Evolutionary conservation across 768 basidiomycete genomes (phyloP).

Genomic region (Paxillus involutus): DNA sequence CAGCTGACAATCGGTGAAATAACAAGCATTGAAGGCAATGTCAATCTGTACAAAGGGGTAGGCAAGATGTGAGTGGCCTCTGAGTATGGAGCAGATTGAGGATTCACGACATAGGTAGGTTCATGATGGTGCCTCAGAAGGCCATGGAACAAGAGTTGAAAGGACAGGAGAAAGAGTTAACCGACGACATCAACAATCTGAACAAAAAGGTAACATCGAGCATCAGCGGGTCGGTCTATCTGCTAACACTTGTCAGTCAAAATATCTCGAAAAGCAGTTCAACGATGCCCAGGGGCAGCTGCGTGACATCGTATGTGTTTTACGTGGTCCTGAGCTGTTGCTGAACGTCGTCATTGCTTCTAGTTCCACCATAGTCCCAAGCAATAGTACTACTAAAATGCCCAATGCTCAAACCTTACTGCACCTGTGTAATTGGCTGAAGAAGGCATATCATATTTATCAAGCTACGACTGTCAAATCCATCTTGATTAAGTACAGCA

Average conservation of each 20-base stretch:
- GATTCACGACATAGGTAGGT: slow-evolving; percentile 51
- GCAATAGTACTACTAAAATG: slow-evolving; percentile 14
- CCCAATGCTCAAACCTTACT: neutral
- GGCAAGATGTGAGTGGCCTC: slow-evolving; percentile 77
- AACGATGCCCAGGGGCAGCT: slow-evolving; percentile 87
- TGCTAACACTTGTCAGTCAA: slow-evolving; percentile 49
- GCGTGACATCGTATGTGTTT: slow-evolving; percentile 70
- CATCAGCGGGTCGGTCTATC: neutral
- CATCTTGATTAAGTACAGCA: slow-evolving; percentile 1
- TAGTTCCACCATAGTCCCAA: slow-evolving; percentile 32
- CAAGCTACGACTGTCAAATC: neutral
- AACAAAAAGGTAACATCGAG: slow-evolving; percentile 74
- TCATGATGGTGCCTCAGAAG: slow-evolving; percentile 80
- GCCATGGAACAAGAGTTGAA: slow-evolving; percentile 79
- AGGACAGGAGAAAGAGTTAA: slow-evolving; percentile 75
- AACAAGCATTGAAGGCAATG: slow-evolving; percentile 61
- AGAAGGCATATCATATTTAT: neutral
- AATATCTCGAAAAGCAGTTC: slow-evolving; percentile 92
- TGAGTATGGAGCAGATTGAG: neutral
- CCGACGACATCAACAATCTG: slow-evolving; percentile 79
- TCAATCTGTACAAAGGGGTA: slow-evolving; percentile 90
- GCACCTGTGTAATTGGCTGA: slow-evolving; percentile 8
- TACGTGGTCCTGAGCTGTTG: neutral
- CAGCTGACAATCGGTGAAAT: slow-evolving; percentile 90
- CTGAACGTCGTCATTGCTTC: slow-evolving; percentile 5